Percentiles rank a stretch among this genome's conserved stretches.
Evolutionary conservation across 495 filamentous ascomycete species (phyloP).

Genomic region (Poronia punctata): DNA sequence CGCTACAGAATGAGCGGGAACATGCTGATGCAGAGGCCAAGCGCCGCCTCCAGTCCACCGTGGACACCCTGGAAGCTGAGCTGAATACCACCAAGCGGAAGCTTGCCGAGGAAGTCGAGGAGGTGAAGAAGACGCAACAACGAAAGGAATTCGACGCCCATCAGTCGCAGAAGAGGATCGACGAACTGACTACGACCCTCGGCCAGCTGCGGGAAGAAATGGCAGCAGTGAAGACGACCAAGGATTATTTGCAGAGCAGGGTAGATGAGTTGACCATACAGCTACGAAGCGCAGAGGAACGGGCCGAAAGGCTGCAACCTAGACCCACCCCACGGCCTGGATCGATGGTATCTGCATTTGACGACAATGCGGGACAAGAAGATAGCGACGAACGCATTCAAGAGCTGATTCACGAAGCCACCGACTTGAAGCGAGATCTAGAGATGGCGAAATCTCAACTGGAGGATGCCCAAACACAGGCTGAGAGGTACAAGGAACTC

Average conservation of each 20-base stretch:
- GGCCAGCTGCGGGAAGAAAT: constrained; percentile 75
- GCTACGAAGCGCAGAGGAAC: constrained; percentile 80
- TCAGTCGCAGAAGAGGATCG: constrained; percentile 79
- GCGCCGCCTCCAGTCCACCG: constrained; percentile 65
- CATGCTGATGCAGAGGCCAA: constrained; percentile 73
- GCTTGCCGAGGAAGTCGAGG: constrained; percentile 75
- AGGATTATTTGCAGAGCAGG: constrained; percentile 78
- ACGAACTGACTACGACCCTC: constrained; percentile 77
- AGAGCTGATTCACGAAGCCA: constrained; percentile 72
- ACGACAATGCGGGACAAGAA: constrained; percentile 31
- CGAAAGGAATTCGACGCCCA: constrained; percentile 83
- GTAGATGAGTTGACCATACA: constrained; percentile 86
- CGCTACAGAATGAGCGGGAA: constrained; percentile 83
- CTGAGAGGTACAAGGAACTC: constrained; percentile 84
- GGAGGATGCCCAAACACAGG: constrained; percentile 67
- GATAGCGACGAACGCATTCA: constrained; percentile 66
- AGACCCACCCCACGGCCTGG: constrained; percentile 53
- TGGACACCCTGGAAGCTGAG: constrained; percentile 72
- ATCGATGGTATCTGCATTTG: constrained; percentile 36
- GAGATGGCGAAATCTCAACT: constrained; percentile 70
- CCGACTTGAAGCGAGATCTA: constrained; percentile 75
- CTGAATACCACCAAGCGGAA: constrained; percentile 72
- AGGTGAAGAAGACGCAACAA: constrained; percentile 65
- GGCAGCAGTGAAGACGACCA: constrained; percentile 70
- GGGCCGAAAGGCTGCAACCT: constrained; percentile 68